Conservation (phyloP, 2,329 filamentous ascomycete species). For the Ascochyta lentis region DNA sequence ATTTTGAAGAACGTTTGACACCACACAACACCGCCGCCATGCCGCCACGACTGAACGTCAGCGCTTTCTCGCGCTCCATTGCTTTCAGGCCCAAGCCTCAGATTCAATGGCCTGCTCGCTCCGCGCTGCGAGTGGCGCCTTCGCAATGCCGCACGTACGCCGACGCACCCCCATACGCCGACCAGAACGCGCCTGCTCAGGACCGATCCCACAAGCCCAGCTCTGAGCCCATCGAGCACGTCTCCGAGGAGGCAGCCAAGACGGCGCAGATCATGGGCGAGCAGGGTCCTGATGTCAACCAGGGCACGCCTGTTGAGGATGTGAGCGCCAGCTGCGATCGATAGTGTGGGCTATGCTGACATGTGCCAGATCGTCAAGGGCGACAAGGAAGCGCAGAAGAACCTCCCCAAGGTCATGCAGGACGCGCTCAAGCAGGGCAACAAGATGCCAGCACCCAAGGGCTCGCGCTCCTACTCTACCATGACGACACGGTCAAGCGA, state of each 20-base stretch:
- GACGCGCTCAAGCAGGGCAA: conserved; percentile 62
- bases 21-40: conserved; percentile 36
- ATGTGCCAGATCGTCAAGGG: conserved; percentile 64
- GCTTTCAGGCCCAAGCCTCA: conserved; percentile 39
- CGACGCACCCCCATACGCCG: conserved; percentile 33
- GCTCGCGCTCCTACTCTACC: conserved; percentile 66
- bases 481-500: conserved; percentile 35
- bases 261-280: conserved; percentile 64
- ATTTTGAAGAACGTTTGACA: conserved; percentile 24
- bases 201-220: conserved; percentile 41
- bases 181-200: conserved; percentile 41
- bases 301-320: conserved; percentile 72
- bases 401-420: conserved; percentile 71
- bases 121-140: conserved; percentile 27
- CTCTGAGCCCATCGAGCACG: conserved; percentile 59
- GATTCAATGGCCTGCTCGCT: conserved; percentile 38
- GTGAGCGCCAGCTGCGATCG: conserved; percentile 47
- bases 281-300: conserved; percentile 66
- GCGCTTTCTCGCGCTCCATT: conserved; percentile 41
- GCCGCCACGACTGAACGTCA: conserved; percentile 48
- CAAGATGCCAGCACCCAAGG: conserved; percentile 44
- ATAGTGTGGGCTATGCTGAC: conserved; percentile 17
- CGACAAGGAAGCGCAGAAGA: conserved; percentile 66
- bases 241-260: conserved; percentile 70
- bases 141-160: conserved; percentile 42